Base-by-base conservation (phyloP, 805 yeast genomes). In the Metschnikowia hibisci region DNA sequence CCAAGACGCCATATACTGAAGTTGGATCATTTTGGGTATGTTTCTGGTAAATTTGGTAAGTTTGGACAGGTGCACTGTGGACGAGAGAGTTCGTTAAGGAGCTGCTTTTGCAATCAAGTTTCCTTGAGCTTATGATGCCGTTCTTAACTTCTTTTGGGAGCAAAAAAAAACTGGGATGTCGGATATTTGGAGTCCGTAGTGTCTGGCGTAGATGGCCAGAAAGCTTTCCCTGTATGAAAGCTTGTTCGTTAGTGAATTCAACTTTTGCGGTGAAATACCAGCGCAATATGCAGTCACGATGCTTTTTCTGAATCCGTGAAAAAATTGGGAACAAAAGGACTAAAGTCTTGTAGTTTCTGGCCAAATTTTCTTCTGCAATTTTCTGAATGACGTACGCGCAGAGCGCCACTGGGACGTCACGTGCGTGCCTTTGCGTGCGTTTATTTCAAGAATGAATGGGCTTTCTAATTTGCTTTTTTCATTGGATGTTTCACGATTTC, bases 1-100 rank as follows among this genome's bases (percentile, higher is more conserved):
- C 95, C 95, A 85, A 3, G 89, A 85, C 23, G 87, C 90, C 75
- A 58, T 64, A 44, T 54, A 59, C 37, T 62, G 64, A 35, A 55
- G 47, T 35, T 58, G 63, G 33, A 59, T 51, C 70, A 64, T 63
- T 28, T 18, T 37, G 14, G 40, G 34, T 12, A 35, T 14, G 31
- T 12, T 27, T 35, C 18, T 35, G 15, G 23, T 26, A 12, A 28
- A 8, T 14, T 27, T 9, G 23, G 31, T n/a, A 12, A 35, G n/a
- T 35, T 26, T 35, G n/a, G 16, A 20, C 23, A 20, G 7, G 23
- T 20, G 2, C 23, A 20, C 23, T 20, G 16, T 20, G 32, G 18
- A 14, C 18, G 25, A 35, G 11, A 11, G 27, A 6, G 23, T n/a
- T 25, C 26, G 11, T 11, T 10, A 30, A 7, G 15, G 25, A 11